phyloP scores from a whole-genome alignment of 108 stramenopile genomes.

The Chaetoceros tenuissimus region DNA sequence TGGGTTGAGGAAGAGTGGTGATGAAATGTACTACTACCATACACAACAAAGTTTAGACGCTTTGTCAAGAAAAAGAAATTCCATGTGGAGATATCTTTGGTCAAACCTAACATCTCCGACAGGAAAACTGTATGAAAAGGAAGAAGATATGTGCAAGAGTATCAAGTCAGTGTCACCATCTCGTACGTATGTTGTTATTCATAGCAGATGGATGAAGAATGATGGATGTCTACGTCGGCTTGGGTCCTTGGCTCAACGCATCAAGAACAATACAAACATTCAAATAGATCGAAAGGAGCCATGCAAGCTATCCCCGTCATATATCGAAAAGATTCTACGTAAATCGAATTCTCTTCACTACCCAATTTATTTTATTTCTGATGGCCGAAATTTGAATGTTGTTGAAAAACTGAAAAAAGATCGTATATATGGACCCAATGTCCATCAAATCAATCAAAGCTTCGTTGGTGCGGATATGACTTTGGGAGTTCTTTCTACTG shows the following conservation, averaged over 20 bases:
- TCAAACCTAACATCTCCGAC: background rate
- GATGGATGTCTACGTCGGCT: background rate
- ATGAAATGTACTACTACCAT: conserved; percentile 1
- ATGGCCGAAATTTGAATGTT: background rate
- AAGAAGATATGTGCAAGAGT: background rate
- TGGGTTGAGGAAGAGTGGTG: background rate
- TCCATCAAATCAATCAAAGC: background rate
- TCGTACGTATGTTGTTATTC: background rate
- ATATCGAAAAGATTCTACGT: background rate
- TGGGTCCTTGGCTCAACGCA: background rate
- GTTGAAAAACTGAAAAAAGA: background rate
- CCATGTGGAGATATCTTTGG: background rate
- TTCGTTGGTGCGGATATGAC: background rate
- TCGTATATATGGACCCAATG: background rate
- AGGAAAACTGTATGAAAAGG: too few relatives aligned
- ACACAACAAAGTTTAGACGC: background rate
- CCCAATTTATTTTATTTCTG: background rate
- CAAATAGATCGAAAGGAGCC: background rate
- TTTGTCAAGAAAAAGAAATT: background rate
- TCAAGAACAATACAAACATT: background rate
- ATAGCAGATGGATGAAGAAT: background rate
- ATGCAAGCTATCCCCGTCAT: background rate
- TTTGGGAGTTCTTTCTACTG: background rate
- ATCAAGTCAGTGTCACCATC: background rate
- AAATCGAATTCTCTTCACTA: background rate